Evolutionary conservation across 768 basidiomycete genomes (phyloP).

Genomic region (Lactarius psammicola): DNA sequence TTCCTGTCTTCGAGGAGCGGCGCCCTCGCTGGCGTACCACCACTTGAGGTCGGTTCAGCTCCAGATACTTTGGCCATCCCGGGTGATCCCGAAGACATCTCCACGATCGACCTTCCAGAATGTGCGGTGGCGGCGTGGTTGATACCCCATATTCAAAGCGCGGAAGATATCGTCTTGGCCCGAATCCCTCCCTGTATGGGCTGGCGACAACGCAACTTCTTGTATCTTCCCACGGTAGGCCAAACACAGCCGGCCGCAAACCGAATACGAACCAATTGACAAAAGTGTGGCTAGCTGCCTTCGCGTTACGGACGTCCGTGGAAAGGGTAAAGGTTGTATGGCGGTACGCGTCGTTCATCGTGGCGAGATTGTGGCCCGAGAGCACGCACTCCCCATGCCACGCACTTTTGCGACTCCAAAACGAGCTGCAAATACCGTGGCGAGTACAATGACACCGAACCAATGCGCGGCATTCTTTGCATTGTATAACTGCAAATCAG

Average conservation of each 20-base stretch:
- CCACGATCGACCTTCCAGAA: not conserved
- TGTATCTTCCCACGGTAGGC: constrained; percentile 7
- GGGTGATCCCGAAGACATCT: not conserved
- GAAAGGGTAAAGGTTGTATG: constrained; percentile 37
- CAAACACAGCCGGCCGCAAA: not conserved
- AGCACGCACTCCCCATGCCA: constrained; percentile 38
- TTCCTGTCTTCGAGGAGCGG: constrained; percentile 1
- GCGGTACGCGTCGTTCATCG: constrained; percentile 33
- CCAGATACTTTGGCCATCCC: constrained; percentile 1
- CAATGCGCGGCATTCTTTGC: constrained; percentile 3
- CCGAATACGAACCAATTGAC: not conserved
- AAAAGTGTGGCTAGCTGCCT: constrained; percentile 5
- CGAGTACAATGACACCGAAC: not conserved
- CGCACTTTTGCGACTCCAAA: not conserved
- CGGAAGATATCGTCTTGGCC: not conserved
- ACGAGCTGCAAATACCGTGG: not conserved
- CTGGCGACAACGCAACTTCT: constrained; percentile 3
- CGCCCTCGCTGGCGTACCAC: constrained; percentile 2
- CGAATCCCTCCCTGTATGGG: constrained; percentile 6
- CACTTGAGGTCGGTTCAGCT: not conserved
- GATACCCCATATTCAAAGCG: not conserved
- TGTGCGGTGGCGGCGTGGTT: not conserved
- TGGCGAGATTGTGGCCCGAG: constrained; percentile 39
- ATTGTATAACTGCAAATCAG: not conserved
- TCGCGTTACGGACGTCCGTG: constrained; percentile 7